Evolutionary conservation across 306 rosid species (phyloP), one percentile per base, ranked within the genome.

Genomic region (Crotalaria pallida): DNA sequence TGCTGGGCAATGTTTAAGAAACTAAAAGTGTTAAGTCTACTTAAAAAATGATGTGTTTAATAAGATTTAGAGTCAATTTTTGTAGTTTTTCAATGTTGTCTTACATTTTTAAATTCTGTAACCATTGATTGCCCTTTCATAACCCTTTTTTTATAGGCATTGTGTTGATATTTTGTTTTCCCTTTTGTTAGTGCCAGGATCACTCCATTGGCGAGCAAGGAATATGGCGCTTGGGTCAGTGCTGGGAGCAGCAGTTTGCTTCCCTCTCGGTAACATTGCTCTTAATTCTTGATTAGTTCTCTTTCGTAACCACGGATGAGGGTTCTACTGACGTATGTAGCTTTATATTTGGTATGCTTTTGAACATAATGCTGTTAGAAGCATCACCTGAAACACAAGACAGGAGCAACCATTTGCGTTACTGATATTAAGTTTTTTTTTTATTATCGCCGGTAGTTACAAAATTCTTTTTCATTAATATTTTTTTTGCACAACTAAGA

Each of bases 121-220:
- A n/a, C n/a, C n/a, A n/a, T n/a, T n/a, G n/a, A n/a, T n/a, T n/a
- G n/a, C n/a, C n/a, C n/a, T n/a, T n/a, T n/a, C n/a, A n/a, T n/a
- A n/a, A n/a, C n/a, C n/a, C n/a, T n/a, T n/a, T n/a, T n/a, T n/a
- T n/a, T n/a, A n/a, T n/a, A n/a, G n/a, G n/a, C n/a, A 0, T 58
- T 47, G 34, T 63, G 53, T 21, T 81, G 63, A 72, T 34, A 23
- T 41, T 68, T 31, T 31, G 50, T 49, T 58, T 77, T 56, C 71
- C 57, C 47, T 59, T 71, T 56, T 75, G 18, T 71, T 69, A 94
- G 99, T 91, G 92, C 96, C 97, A 1, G 96, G 98, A 83, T 84
- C 98, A 9, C 75, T 87, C 65, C 73, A n/a, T 29, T 92, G 98
- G 96, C 92, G 98, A 19, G 93, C 87, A 43, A 88, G 96, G 85